Percentiles rank a stretch among this genome's conserved stretches.
These are phyloP conservation scores for Neurospora sp. DNA, from an alignment of 495 filamentous ascomycete species.

Conservation along the genomic window DNA sequence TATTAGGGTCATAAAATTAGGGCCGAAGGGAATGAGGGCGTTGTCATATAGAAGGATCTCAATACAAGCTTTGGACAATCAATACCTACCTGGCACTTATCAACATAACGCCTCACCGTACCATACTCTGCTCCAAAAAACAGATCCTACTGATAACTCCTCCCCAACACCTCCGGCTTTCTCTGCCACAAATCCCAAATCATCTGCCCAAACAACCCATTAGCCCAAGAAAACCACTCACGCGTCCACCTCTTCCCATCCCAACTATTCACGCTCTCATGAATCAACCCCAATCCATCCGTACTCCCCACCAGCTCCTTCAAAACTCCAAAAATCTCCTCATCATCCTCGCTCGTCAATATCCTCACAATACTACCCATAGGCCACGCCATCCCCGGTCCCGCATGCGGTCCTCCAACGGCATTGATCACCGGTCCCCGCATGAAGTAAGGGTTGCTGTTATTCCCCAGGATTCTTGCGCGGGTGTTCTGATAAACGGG, in stretches of 20 bases:
- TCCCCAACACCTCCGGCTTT: slow-evolving; percentile 27
- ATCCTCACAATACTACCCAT: slow-evolving; percentile 44
- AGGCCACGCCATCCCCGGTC: slow-evolving; percentile 49
- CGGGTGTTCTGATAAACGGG: slow-evolving; percentile 42
- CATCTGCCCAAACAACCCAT: slow-evolving; percentile 58
- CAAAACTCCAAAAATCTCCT: slow-evolving; percentile 37
- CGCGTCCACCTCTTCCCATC: slow-evolving; percentile 45
- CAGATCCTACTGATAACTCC: slow-evolving; percentile 25
- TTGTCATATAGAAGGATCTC: neutral
- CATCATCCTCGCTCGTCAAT: slow-evolving; percentile 31
- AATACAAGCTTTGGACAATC: neutral
- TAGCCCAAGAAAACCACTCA: slow-evolving; percentile 62
- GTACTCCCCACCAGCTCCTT: slow-evolving; percentile 41
- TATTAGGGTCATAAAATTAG: neutral
- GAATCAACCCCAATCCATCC: slow-evolving; percentile 47
- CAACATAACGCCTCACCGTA: no score
- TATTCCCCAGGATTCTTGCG: slow-evolving; percentile 28
- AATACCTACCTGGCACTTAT: neutral
- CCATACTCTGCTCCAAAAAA: no score
- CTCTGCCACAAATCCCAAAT: slow-evolving; percentile 44
- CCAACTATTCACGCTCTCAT: slow-evolving; percentile 49
- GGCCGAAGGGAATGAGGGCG: neutral
- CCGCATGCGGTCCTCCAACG: slow-evolving; percentile 46
- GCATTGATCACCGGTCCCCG: slow-evolving; percentile 41
- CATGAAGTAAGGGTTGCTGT: slow-evolving; percentile 49